These are phyloP conservation scores for Pseudogymnoascus pannorum DNA, from an alignment of 2,329 filamentous ascomycete genomes.

Conservation along the genomic window DNA sequence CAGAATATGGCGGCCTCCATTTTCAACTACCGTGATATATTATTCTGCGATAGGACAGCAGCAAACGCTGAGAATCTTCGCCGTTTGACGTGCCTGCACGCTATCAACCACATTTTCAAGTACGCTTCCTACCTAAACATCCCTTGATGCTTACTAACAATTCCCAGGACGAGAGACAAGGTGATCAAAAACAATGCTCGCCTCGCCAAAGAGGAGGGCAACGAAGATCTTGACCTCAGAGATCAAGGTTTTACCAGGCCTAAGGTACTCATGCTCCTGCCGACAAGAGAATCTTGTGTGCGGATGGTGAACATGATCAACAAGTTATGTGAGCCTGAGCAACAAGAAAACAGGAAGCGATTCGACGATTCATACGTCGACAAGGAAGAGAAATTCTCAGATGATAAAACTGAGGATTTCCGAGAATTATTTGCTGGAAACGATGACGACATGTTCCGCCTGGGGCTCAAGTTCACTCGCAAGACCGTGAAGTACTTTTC, in stretches of 20 bases:
- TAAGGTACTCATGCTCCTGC: slow-evolving; percentile 84
- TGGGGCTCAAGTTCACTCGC: slow-evolving; percentile 94
- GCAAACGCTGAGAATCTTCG: slow-evolving; percentile 63
- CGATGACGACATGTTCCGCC: slow-evolving; percentile 92
- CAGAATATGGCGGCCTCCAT: slow-evolving; percentile 61
- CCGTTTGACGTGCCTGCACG: slow-evolving; percentile 70
- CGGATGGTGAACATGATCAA: slow-evolving; percentile 72
- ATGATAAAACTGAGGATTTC: slow-evolving; percentile 79
- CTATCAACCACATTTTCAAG: slow-evolving; percentile 89
- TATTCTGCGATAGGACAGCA: slow-evolving; percentile 66
- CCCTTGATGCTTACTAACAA: slow-evolving; percentile 15
- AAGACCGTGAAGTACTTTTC: slow-evolving; percentile 94
- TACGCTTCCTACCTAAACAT: slow-evolving; percentile 25
- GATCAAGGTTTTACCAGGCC: slow-evolving; percentile 95
- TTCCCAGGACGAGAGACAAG: slow-evolving; percentile 65
- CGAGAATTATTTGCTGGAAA: slow-evolving; percentile 86
- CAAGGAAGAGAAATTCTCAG: slow-evolving; percentile 59
- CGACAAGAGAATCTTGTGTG: slow-evolving; percentile 80
- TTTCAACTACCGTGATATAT: slow-evolving; percentile 74
- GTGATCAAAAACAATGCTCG: slow-evolving; percentile 89
- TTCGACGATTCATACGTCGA: slow-evolving; percentile 79
- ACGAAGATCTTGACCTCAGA: slow-evolving; percentile 63
- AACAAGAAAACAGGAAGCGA: slow-evolving; percentile 89
- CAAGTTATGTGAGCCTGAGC: slow-evolving; percentile 69
- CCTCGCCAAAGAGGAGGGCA: slow-evolving; percentile 57